Conservation (phyloP, 2,329 filamentous ascomycete species). For the Coniochaeta sp. region DNA sequence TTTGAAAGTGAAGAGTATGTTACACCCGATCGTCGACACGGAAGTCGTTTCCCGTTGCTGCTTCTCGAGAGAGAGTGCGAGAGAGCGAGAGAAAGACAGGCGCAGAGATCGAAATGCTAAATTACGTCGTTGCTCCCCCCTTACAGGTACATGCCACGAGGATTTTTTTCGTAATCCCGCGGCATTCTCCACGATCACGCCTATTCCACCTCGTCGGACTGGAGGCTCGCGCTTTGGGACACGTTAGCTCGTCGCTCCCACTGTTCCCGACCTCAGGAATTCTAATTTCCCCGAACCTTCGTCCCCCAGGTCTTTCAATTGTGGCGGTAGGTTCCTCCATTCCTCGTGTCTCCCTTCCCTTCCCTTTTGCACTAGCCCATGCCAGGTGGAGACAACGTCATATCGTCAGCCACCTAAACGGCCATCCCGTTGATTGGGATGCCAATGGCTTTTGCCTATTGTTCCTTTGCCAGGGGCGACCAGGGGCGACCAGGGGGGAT, state of each 20-base stretch:
- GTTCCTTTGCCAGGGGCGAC: neutral
- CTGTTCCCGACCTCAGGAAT: constrained; percentile 34
- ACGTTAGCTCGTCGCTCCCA: constrained; percentile 60
- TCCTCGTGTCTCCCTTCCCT: constrained; percentile 12
- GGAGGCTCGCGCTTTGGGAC: constrained; percentile 44
- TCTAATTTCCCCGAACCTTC: constrained; percentile 34
- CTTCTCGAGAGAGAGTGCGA: neutral
- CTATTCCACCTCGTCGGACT: constrained; percentile 29
- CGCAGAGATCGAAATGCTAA: constrained; percentile 13
- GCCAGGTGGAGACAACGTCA: constrained; percentile 1
- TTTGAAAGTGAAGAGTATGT: constrained; percentile 18
- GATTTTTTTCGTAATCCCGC: constrained; percentile 16
- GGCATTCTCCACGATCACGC: constrained; percentile 26
- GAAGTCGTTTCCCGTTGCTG: neutral
- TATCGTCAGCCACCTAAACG: neutral
- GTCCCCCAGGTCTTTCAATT: constrained; percentile 27
- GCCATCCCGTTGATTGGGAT: neutral
- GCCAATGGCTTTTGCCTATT: constrained; percentile 1
- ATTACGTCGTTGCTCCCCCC: constrained; percentile 18
- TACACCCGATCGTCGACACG: neutral
- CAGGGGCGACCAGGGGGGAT: neutral
- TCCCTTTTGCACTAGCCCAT: constrained; percentile 2
- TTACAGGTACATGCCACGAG: constrained; percentile 36
- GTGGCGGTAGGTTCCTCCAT: constrained; percentile 42
- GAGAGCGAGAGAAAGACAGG: too few relatives aligned